Conservation (phyloP, 2,329 filamentous ascomycete genomes). For the Aspergillus ruber region DNA sequence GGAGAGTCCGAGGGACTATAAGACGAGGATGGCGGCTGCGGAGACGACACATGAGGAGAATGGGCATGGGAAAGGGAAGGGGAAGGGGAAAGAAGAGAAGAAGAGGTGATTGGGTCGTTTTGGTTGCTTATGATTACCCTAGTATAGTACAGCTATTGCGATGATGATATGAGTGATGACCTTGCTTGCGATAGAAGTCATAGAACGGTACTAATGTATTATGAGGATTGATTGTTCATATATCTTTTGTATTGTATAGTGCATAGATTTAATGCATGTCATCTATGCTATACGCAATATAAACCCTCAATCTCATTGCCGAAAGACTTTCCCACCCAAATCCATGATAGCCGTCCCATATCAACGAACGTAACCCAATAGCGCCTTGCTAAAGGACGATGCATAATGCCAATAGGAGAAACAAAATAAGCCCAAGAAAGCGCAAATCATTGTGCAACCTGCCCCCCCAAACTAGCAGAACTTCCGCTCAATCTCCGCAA, state of each 20-base stretch:
- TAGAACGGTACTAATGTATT: neutral
- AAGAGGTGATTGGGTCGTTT: slow-evolving; percentile 3
- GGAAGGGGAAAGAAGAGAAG: slow-evolving; percentile 3
- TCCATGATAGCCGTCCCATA: neutral
- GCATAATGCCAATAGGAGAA: slow-evolving; percentile 5
- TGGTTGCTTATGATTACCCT: neutral
- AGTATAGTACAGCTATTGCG: neutral
- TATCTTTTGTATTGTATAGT: neutral
- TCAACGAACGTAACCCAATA: slow-evolving; percentile 1
- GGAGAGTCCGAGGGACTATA: slow-evolving; percentile 86
- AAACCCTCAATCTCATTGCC: neutral
- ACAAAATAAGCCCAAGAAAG: neutral
- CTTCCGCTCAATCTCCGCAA: slow-evolving; percentile 70
- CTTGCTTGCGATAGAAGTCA: neutral
- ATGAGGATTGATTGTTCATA: too few species aligned
- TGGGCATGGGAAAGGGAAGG: slow-evolving; percentile 11
- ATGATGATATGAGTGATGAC: neutral
- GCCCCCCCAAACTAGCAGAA: slow-evolving; percentile 48
- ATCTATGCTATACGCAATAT: neutral
- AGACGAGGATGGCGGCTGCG: slow-evolving; percentile 51
- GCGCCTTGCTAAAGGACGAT: slow-evolving; percentile 3
- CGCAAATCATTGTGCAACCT: neutral
- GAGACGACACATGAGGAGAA: slow-evolving; percentile 31
- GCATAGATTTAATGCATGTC: too few species aligned
- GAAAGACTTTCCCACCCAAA: neutral